A percentile compares a stretch with the other conserved stretches of the same genome.
Conservation (phyloP, 768 basidiomycete genomes). For the Boletus tomentosulus region DNA sequence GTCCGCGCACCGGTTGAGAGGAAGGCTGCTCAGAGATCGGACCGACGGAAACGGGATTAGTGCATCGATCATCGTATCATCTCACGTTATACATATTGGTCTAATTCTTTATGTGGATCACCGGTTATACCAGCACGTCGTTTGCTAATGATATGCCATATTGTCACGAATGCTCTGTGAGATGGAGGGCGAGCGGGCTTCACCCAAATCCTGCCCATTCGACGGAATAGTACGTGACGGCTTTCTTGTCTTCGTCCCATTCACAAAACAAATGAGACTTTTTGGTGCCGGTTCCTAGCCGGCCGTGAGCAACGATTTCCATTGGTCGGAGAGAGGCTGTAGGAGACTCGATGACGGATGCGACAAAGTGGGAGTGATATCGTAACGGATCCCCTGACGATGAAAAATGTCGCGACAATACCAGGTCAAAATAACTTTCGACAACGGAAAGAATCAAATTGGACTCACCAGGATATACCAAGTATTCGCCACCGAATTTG, state of each 20-base stretch:
- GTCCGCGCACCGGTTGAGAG: slow-evolving; percentile 7
- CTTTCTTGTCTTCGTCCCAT: slow-evolving; percentile 70
- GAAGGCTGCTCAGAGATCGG: slow-evolving; percentile 30
- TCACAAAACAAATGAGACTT: slow-evolving; percentile 90
- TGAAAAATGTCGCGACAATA: not conserved
- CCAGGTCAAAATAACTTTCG: too few relatives aligned
- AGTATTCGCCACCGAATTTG: slow-evolving; percentile 93
- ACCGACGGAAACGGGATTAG: slow-evolving; percentile 47
- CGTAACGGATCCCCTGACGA: slow-evolving; percentile 82
- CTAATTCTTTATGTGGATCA: slow-evolving; percentile 16
- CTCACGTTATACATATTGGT: slow-evolving; percentile 3
- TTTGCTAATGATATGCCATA: slow-evolving; percentile 5
- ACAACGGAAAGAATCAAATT: not conserved
- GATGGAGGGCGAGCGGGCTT: too few relatives aligned
- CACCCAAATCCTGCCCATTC: slow-evolving; percentile 89
- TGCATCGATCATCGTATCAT: slow-evolving; percentile 3
- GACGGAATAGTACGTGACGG: slow-evolving; percentile 72
- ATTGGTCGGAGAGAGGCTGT: slow-evolving; percentile 65
- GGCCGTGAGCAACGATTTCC: slow-evolving; percentile 93
- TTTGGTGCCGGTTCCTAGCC: slow-evolving; percentile 95
- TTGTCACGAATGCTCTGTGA: not conserved
- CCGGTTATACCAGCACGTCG: slow-evolving; percentile 13
- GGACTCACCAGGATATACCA: slow-evolving; percentile 87
- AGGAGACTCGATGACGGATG: slow-evolving; percentile 71
- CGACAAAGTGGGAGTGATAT: slow-evolving; percentile 95